A percentile compares a stretch with the other conserved stretches of the same genome.
These are phyloP conservation scores for Blakeslea trispora DNA, from an alignment of 371 early-diverging fungal genomes.

Conservation along the genomic window DNA sequence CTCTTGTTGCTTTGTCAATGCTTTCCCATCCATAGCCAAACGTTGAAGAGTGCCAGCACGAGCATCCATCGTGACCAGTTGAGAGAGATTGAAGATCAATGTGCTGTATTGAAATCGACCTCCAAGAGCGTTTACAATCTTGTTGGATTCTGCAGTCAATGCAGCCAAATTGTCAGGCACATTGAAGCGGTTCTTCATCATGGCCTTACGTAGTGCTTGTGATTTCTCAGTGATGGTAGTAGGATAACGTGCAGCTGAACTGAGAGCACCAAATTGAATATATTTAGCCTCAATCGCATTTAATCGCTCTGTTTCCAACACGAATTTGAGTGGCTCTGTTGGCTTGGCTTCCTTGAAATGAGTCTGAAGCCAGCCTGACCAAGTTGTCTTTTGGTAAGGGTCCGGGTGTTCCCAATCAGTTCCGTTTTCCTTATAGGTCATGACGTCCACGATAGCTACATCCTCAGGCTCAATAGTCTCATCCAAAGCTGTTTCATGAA, in stretches of 20 bases:
- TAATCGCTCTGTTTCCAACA: conserved; percentile 20
- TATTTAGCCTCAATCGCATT: conserved; percentile 22
- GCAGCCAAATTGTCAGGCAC: conserved; percentile 33
- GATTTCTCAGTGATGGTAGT: conserved; percentile 27
- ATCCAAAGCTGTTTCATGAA: conserved; percentile 30
- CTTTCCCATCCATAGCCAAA: conserved; percentile 15
- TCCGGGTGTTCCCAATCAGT: conserved; percentile 34
- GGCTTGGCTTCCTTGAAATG: conserved; percentile 15
- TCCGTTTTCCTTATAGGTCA: conserved; percentile 44
- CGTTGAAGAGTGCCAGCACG: conserved; percentile 28
- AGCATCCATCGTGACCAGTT: conserved; percentile 33
- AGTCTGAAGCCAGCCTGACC: conserved; percentile 17
- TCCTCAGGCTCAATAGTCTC: conserved; percentile 18
- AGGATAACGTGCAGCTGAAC: conserved; percentile 39
- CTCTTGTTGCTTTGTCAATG: conserved; percentile 2
- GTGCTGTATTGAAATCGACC: conserved; percentile 37
- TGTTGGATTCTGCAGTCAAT: conserved; percentile 24
- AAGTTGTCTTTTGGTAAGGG: not conserved
- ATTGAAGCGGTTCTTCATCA: conserved; percentile 36
- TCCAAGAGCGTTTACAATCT: conserved; percentile 33
- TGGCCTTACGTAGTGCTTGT: conserved; percentile 26
- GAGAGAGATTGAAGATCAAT: conserved; percentile 34
- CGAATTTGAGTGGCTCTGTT: conserved; percentile 34
- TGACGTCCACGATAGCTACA: conserved; percentile 38
- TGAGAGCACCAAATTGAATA: conserved; percentile 48